A percentile compares a stretch with the other conserved stretches of the same genome.
Evolutionary conservation across 257 asterid species (phyloP).

Genomic region (Haberlea rhodopensis): DNA sequence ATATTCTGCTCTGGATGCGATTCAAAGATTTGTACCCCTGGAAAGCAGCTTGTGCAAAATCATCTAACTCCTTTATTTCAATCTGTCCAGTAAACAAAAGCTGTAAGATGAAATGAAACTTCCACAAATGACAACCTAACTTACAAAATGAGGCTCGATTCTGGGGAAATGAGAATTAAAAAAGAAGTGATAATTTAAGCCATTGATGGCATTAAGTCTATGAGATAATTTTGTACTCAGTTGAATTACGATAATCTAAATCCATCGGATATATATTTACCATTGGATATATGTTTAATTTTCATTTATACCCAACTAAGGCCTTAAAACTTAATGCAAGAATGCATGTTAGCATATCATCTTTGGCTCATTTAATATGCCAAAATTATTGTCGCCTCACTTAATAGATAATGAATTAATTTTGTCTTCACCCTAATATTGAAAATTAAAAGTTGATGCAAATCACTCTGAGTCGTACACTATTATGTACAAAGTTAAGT

Average conservation of each 20-base stretch:
- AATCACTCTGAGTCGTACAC: background rate
- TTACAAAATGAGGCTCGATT: conserved; percentile 3
- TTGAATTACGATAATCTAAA: background rate
- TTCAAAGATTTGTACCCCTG: conserved; percentile 91
- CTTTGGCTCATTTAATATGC: background rate
- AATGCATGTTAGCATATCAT: too few relatives aligned
- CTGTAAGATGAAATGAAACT: conserved; percentile 22
- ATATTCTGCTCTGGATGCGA: conserved; percentile 95
- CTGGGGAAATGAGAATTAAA: background rate
- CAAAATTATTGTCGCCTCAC: background rate
- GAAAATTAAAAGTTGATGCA: background rate
- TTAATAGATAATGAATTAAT: background rate
- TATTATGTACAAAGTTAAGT: too few relatives aligned
- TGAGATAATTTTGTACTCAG: background rate
- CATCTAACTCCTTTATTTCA: conserved; percentile 94
- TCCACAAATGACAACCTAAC: conserved; percentile 16
- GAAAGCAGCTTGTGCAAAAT: conserved; percentile 96
- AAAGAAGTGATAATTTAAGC: background rate
- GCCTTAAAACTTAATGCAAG: background rate
- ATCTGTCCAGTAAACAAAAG: conserved; percentile 47
- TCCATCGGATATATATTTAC: background rate
- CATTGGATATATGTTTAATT: too few relatives aligned
- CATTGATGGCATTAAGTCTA: background rate
- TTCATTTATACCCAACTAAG: background rate
- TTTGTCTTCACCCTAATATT: background rate